Percentiles rank a stretch among this genome's conserved stretches.
These are phyloP conservation scores for Alternaria hordeiaustralica DNA, from an alignment of 2,329 filamentous ascomycete species.

Conservation along the genomic window DNA sequence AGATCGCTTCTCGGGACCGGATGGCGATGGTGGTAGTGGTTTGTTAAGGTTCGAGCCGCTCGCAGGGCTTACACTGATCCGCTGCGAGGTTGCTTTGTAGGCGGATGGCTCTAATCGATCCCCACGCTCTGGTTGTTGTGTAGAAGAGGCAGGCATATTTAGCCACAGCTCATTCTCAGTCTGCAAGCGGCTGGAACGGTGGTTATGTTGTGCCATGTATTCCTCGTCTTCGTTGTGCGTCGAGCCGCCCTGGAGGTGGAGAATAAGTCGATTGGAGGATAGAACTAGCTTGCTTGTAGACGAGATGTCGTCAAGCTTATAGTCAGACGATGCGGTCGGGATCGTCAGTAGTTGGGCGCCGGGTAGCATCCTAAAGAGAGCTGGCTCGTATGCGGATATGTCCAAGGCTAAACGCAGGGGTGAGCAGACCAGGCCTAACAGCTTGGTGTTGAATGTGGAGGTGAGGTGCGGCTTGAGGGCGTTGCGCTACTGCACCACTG, in stretches of 20 bases:
- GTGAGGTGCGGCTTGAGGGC: conserved; percentile 34
- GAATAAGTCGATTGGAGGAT: conserved; percentile 24
- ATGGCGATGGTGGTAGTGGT: conserved; percentile 37
- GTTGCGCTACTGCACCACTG: conserved; percentile 40
- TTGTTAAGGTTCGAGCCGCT: conserved; percentile 35
- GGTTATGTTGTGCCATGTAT: conserved; percentile 32
- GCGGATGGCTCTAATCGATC: conserved; percentile 30
- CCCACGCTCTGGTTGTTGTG: conserved; percentile 17
- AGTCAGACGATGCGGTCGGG: conserved; percentile 29
- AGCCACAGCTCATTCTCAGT: conserved; percentile 42
- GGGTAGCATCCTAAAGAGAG: conserved; percentile 41
- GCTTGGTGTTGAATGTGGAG: conserved; percentile 30
- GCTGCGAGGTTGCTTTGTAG: conserved; percentile 37
- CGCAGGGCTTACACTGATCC: conserved; percentile 22
- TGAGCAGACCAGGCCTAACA: conserved; percentile 27
- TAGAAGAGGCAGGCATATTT: conserved; percentile 28
- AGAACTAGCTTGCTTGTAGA: conserved; percentile 26
- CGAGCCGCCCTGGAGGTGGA: conserved; percentile 20
- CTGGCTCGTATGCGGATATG: conserved; percentile 27
- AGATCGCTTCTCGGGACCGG: conserved; percentile 29
- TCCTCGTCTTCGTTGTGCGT: conserved; percentile 11
- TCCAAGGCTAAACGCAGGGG: conserved; percentile 36
- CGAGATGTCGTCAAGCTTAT: conserved; percentile 31
- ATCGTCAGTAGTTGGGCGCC: conserved; percentile 38
- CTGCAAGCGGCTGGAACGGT: conserved; percentile 21